These are phyloP conservation scores for Terana coerulea DNA, from an alignment of 768 basidiomycete genomes.

Conservation along the genomic window DNA sequence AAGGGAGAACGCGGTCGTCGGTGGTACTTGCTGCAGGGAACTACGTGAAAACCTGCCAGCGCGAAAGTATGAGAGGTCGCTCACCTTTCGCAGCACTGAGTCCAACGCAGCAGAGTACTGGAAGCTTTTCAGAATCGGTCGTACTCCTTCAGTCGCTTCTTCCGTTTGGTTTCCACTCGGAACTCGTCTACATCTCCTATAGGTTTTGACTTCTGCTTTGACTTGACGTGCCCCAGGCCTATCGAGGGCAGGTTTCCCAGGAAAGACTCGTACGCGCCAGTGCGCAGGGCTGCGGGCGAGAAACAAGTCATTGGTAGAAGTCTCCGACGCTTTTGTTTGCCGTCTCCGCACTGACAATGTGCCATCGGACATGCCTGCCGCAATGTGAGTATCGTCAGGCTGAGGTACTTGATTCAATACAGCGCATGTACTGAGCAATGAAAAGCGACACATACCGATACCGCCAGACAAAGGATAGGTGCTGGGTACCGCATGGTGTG, in stretches of 20 bases:
- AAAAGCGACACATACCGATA: slow-evolving; percentile 63
- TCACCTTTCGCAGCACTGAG: slow-evolving; percentile 80
- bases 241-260: slow-evolving; percentile 50
- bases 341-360: slow-evolving; percentile 95
- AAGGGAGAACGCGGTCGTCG: slow-evolving; percentile 82
- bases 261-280: slow-evolving; percentile 67
- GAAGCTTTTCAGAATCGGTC: slow-evolving; percentile 89
- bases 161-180: slow-evolving; percentile 68
- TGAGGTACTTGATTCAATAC: slow-evolving; percentile 33
- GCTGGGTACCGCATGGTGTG: slow-evolving; percentile 99
- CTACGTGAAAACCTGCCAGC: too few relatives aligned
- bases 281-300: slow-evolving; percentile 38
- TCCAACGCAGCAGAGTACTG: slow-evolving; percentile 94
- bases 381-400: slow-evolving; percentile 97
- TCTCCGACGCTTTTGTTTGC: slow-evolving; percentile 69
- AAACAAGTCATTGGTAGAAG: slow-evolving; percentile 32
- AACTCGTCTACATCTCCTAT: slow-evolving; percentile 70
- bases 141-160: slow-evolving; percentile 76
- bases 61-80: slow-evolving; percentile 11
- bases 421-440: background rate
- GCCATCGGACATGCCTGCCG: slow-evolving; percentile 96
- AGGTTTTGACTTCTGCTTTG: slow-evolving; percentile 45
- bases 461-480: slow-evolving; percentile 82
- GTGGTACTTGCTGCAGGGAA: slow-evolving; percentile 64
- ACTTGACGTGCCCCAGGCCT: slow-evolving; percentile 51